Base-by-base conservation (phyloP, 1,139 yeast genomes). In the Protomyces inundatus region DNA sequence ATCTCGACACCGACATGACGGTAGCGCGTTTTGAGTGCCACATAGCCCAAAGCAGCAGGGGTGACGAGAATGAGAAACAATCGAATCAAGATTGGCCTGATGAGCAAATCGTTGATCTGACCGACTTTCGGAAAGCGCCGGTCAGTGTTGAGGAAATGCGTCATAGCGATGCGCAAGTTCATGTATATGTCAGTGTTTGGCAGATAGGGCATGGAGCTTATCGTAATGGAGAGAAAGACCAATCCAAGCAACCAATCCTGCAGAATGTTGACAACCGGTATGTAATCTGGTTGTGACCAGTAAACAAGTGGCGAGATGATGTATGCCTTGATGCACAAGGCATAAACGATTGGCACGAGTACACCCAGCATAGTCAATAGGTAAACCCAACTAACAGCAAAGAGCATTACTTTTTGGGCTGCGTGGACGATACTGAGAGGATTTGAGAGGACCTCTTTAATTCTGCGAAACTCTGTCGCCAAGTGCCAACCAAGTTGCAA, bases 191-290 rank as follows among this genome's bases (percentile, higher is more conserved):
- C 48, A 37, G 61, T 54, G 30, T 36, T 32, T 4, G 61, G 64
- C 56, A 55, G 53, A 45, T 48, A 48, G 42, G 62, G 32, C n/a
- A 58, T 56, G n/a, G 56, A 46, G 33, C 59, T 33, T 16, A 53
- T 52, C 4, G 39, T 52, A 40, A 64, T 57, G 40, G 40, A 54
- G 40, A 64, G 55, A 34, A 54, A 64, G 30, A 64, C 55, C 35
- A 61, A 34, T 7, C 66, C 66, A 16, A 64, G 46, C 30, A 61
- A 37, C 66, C 66, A 64, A 10, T 54, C 64, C 14, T 64, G 66
- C 37, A 64, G 39, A 12, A 64, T 46, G 23, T 62, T 54, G 9
- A 64, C 36, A 30, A 51, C 51, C 4, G 65, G 64, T n/a, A 51
- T 53, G 10, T 39, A 14, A 6, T 54, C 61, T 10, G 64, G 51